phyloP scores from a whole-genome alignment of 2,329 filamentous ascomycete genomes.

The Cadophora gregata region DNA sequence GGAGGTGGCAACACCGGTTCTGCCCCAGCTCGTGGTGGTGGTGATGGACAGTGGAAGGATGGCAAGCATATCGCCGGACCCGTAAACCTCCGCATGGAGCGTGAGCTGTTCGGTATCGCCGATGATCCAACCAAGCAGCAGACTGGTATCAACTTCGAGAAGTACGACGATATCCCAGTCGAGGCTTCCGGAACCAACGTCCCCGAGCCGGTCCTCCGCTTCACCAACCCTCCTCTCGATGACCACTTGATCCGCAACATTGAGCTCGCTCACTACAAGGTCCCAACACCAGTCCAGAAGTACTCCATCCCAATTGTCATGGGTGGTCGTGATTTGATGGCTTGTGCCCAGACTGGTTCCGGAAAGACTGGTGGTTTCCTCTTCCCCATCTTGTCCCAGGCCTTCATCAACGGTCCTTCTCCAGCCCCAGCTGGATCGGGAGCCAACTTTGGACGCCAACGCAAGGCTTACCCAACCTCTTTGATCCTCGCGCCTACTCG shows the following conservation, averaged over 20 bases:
- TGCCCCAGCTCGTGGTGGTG: slow-evolving; percentile 74
- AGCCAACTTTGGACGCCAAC: slow-evolving; percentile 85
- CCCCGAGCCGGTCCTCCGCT: slow-evolving; percentile 86
- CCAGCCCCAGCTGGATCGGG: slow-evolving; percentile 65
- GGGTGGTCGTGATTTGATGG: slow-evolving; percentile 97
- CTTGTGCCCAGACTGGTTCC: slow-evolving; percentile 98
- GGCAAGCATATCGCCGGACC: slow-evolving; percentile 95
- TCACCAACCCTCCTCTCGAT: slow-evolving; percentile 94
- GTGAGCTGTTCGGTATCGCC: slow-evolving; percentile 88
- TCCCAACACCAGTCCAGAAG: slow-evolving; percentile 97
- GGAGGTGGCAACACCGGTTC: slow-evolving; percentile 50
- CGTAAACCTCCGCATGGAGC: slow-evolving; percentile 86
- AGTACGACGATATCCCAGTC: slow-evolving; percentile 99
- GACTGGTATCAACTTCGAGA: slow-evolving; percentile 99
- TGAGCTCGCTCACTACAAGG: slow-evolving; percentile 90
- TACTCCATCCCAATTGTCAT: slow-evolving; percentile 99
- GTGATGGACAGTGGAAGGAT: slow-evolving; percentile 95
- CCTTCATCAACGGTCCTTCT: slow-evolving; percentile 88
- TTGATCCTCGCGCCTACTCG: slow-evolving; percentile 95
- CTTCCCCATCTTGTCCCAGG: slow-evolving; percentile 98
- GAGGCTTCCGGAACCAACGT: slow-evolving; percentile 95
- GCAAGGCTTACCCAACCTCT: slow-evolving; percentile 97
- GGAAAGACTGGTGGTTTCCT: slow-evolving; percentile 99
- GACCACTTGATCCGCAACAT: slow-evolving; percentile 95
- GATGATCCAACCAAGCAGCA: slow-evolving; percentile 96